Base-by-base conservation (phyloP, 1,139 yeast species). In the Kazachstania sp. region DNA sequence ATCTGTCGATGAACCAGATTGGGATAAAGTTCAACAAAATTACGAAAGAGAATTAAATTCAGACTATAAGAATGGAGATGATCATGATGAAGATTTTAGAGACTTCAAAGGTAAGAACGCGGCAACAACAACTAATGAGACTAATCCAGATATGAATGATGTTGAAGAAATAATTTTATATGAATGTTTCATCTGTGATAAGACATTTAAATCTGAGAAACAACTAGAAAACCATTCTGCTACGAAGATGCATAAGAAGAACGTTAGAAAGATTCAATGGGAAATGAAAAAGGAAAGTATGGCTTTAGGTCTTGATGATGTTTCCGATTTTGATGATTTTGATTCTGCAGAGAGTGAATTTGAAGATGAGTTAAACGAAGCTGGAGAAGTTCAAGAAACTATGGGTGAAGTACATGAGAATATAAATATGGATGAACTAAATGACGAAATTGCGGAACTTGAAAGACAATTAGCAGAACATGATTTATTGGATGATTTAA, bases 101-200 rank as follows among this genome's bases (percentile, higher is more conserved):
- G 18, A 11, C 15, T 32, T 5, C 9, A 7, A 15, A 9, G 11
- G 18, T 32, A 18, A 4, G 4, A 32, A 32, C n/a, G 9, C 8
- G 3, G 36, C 3, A 15, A 7, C n/a, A 3, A 32, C 6, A 15
- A 32, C 12, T n/a, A n/a, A n/a, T 6, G 16, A 32, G 11, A 12
- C 13, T 7, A 54, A 48, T 7, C 56, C 54, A 34, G 40, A 36
- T 4, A 44, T 23, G 9, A 9, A 43, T 13, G 41, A 23, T 15
- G 19, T 32, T 8, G 43, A 39, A 16, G 68, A 60, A n/a, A 45
- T 62, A 4, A 47, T 62, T 26, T 55, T 75, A n/a, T 86, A 69
- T 63, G 97, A 90, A 63, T 92, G 98, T 66, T 75, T 88, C 44
- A 83, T 86, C 2, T 92, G 98, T 68, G 80, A 86, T 58, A 88